phyloP scores from a whole-genome alignment of 768 basidiomycete species.

The Scleroderma bovista region DNA sequence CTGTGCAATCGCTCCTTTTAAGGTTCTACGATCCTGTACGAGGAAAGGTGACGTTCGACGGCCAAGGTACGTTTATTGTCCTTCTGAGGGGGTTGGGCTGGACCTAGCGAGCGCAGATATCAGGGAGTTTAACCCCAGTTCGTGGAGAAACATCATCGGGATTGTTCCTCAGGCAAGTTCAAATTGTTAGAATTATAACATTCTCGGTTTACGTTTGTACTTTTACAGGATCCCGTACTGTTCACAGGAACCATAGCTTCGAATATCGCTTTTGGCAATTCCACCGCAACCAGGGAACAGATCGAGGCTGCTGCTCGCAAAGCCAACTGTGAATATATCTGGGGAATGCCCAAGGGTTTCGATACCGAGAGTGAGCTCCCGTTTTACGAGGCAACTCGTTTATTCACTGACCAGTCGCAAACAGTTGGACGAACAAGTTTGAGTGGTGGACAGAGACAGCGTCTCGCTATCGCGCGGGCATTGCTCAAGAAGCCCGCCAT shows the following conservation, averaged over 20 bases:
- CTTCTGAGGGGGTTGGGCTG: background rate
- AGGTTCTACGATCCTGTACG: slow-evolving; percentile 87
- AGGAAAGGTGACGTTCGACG: slow-evolving; percentile 81
- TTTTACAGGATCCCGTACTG: slow-evolving; percentile 63
- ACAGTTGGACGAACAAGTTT: slow-evolving; percentile 25
- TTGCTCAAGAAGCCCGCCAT: slow-evolving; percentile 86
- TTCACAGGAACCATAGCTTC: slow-evolving; percentile 93
- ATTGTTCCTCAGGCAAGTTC: slow-evolving; percentile 77
- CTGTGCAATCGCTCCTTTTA: slow-evolving; percentile 79
- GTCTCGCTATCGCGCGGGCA: slow-evolving; percentile 80
- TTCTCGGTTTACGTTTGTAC: background rate
- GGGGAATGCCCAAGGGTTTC: slow-evolving; percentile 91
- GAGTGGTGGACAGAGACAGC: slow-evolving; percentile 72
- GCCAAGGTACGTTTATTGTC: slow-evolving; percentile 52
- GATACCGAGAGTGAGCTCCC: slow-evolving; percentile 76
- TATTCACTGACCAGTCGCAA: slow-evolving; percentile 26
- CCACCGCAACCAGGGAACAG: slow-evolving; percentile 68
- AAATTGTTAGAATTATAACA: background rate
- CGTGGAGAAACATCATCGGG: slow-evolving; percentile 86
- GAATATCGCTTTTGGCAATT: slow-evolving; percentile 88
- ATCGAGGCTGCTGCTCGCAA: slow-evolving; percentile 85
- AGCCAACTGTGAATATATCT: slow-evolving; percentile 95
- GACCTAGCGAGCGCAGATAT: slow-evolving; percentile 54
- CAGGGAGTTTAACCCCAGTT: slow-evolving; percentile 74
- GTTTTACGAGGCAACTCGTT: background rate